Conservation (phyloP, 116 monocot species). For the Thalassia testudinum region DNA sequence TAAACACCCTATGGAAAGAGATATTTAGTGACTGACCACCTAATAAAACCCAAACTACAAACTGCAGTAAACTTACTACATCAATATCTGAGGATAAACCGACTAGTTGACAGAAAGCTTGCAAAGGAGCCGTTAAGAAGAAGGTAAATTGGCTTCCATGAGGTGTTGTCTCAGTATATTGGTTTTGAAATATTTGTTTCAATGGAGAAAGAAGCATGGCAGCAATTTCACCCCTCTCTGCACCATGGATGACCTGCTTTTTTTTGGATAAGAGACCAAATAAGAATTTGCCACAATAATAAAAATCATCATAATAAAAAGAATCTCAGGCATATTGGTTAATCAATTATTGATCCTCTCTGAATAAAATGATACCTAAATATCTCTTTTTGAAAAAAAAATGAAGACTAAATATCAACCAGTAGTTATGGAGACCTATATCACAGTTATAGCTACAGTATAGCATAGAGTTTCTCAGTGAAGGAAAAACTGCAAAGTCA, state of each 20-base stretch:
- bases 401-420: too few relatives aligned
- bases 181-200: constrained; percentile 19
- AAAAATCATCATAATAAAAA: too few relatives aligned
- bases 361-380: too few relatives aligned
- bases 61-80: constrained; percentile 26
- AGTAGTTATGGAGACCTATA: too few relatives aligned
- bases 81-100: constrained; percentile 44
- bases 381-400: too few relatives aligned
- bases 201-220: constrained; percentile 80
- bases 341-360: too few relatives aligned
- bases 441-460: too few relatives aligned
- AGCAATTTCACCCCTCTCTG: constrained; percentile 72
- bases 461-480: too few relatives aligned
- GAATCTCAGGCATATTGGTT: too few relatives aligned
- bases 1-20: constrained; percentile 32
- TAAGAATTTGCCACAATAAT: too few relatives aligned
- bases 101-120: constrained; percentile 78
- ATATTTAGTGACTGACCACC: constrained; percentile 3
- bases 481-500: too few relatives aligned
- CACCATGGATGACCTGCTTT: constrained; percentile 61
- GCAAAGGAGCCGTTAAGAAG: constrained; percentile 84
- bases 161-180: constrained; percentile 24
- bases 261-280: too few relatives aligned
- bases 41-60: background rate
- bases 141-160: constrained; percentile 84